phyloP scores from a whole-genome alignment of 352 stramenopile species.

The Globisporangium echinulatum region DNA sequence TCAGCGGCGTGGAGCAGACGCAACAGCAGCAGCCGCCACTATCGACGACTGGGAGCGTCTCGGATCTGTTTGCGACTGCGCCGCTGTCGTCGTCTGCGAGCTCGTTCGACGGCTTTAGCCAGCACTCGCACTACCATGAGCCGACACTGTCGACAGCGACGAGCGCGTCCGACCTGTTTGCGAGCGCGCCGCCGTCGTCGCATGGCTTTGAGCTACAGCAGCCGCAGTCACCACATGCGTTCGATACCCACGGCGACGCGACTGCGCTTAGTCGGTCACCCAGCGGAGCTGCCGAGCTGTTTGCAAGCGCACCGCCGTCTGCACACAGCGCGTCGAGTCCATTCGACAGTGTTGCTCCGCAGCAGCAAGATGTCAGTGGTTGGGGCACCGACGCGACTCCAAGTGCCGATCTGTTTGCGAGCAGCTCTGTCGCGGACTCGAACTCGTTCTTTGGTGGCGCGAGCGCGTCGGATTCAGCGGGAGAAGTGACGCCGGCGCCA shows the following conservation, averaged over 20 bases:
- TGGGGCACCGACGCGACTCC: not conserved
- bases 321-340: not conserved
- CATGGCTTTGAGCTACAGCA: slow-evolving; percentile 7
- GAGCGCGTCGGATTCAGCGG: not conserved
- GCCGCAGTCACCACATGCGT: not conserved
- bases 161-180: slow-evolving; percentile 7
- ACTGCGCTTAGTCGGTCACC: not conserved
- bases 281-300: slow-evolving; percentile 6
- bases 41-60: slow-evolving; percentile 2
- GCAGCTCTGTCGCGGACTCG: not conserved
- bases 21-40: slow-evolving; percentile 9
- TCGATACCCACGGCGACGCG: not conserved
- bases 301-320: slow-evolving; percentile 1
- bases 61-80: slow-evolving; percentile 7
- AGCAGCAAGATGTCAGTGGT: not conserved
- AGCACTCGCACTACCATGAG: no score
- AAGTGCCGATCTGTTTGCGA: slow-evolving; percentile 6
- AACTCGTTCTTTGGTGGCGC: slow-evolving; percentile 1
- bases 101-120: slow-evolving; percentile 2
- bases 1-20: slow-evolving; percentile 7
- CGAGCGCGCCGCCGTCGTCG: slow-evolving; percentile 1
- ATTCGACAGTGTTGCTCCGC: slow-evolving; percentile 6
- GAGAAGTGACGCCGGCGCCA: no score
- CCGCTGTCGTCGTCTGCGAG: not conserved
- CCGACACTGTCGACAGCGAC: slow-evolving; percentile 3